Evolutionary conservation across 495 filamentous ascomycete species (phyloP), one percentile per base, ranked within the genome.

Genomic region (Glarea lozoyensis): DNA sequence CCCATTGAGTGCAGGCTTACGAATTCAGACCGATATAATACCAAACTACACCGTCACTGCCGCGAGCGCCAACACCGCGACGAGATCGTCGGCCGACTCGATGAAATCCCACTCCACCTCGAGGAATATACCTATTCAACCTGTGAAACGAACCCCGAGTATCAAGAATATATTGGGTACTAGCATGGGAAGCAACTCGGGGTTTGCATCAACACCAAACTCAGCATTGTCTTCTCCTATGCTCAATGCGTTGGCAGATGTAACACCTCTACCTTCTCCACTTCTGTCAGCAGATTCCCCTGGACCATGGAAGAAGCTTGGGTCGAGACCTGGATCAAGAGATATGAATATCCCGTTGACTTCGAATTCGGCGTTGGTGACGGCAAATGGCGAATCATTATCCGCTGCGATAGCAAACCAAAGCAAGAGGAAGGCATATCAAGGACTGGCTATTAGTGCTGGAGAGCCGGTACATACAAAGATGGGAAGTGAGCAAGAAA

Each of bases 211-310:
- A 4, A 40, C 80, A 2, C 79, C 79, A 1, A 70, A 65, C 20
- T 82, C 80, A 10, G 60, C 63, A 2, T 52, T 79, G 15, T 76
- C 80, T 4, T 84, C 80, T 13, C 88, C 88, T 2, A 76, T 81
- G 45, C 71, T 94, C 29, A 78, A 79, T 44, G 85, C 88, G 15
- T 81, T 95, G 76, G 76, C 77, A 29, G 87, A 95, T 55, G 80
- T 98, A 44, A 98, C 92, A 3, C 92, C 92, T 39, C 63, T 98
- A 17, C 92, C 92, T 10, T 96, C 92, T 4, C 92, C 92, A 6
- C 72, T 96, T 29, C 67, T 85, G 44, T 72, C 73, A 6, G 66
- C 66, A 45, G 80, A 82, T 33, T 86, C 84, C 6, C 84, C 89
- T n/a, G 74, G 73, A 4, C 79, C 79, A 16, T 84, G 82, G 81